A percentile compares a stretch with the other conserved stretches of the same genome.
Conservation (phyloP, 371 early-diverging fungal genomes). For the Enterospora canceri region DNA sequence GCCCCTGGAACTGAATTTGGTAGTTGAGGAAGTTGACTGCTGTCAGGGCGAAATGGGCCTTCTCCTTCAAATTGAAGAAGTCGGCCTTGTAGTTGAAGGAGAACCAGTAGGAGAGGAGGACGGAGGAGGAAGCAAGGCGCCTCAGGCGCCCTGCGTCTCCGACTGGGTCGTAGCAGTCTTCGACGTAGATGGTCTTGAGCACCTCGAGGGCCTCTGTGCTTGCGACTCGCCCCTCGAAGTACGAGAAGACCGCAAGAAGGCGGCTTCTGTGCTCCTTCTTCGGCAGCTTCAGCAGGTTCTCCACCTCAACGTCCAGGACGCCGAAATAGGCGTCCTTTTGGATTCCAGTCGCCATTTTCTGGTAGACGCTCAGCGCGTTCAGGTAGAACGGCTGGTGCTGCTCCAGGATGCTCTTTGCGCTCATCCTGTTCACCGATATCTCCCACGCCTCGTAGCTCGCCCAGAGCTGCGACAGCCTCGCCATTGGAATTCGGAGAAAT, state of each 20-base stretch:
- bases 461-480: slow-evolving; percentile 26
- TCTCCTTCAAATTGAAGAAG: slow-evolving; percentile 15
- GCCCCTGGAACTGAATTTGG: slow-evolving; percentile 18
- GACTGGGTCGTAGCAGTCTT: neutral
- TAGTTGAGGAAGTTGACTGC: slow-evolving; percentile 23
- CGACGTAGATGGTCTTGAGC: slow-evolving; percentile 13
- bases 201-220: slow-evolving; percentile 15
- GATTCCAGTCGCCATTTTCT: slow-evolving; percentile 20
- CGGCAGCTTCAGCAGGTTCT: slow-evolving; percentile 28
- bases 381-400: slow-evolving; percentile 13
- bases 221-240: neutral
- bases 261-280: slow-evolving; percentile 2
- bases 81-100: slow-evolving; percentile 5
- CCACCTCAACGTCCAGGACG: slow-evolving; percentile 38
- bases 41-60: neutral
- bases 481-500: slow-evolving; percentile 33
- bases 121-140: neutral
- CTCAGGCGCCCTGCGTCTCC: neutral
- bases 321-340: slow-evolving; percentile 1
- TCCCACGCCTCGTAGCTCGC: slow-evolving; percentile 46
- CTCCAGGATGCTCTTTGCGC: slow-evolving; percentile 19
- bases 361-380: slow-evolving; percentile 20
- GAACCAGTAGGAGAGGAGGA: neutral
- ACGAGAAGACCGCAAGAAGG: slow-evolving; percentile 16
- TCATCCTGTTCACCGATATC: slow-evolving; percentile 17